Percentiles rank a stretch among this genome's conserved stretches.
phyloP scores from a whole-genome alignment of 1,284 basidiomycete species.

The Cutaneotrichosporon cyanovorans region DNA sequence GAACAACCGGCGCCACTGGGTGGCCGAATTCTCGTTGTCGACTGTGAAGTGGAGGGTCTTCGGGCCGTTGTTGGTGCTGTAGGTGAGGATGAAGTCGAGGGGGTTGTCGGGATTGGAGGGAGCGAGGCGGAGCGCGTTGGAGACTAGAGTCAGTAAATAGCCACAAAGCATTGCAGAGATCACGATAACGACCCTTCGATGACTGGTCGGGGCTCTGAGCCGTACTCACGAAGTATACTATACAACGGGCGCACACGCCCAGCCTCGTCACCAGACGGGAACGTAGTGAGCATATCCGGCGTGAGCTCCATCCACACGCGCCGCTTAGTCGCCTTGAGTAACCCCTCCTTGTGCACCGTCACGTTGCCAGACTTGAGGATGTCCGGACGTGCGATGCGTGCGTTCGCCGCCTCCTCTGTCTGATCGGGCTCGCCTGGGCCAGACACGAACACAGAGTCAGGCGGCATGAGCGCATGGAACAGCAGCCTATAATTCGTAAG shows the following conservation, averaged over 20 bases:
- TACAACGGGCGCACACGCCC: slow-evolving; percentile 54
- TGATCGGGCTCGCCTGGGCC: slow-evolving; percentile 26
- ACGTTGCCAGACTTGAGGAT: slow-evolving; percentile 55
- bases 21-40: slow-evolving; percentile 54
- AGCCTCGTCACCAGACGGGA: slow-evolving; percentile 53
- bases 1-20: slow-evolving; percentile 57
- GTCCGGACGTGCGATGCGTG: slow-evolving; percentile 13
- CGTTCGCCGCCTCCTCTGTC: slow-evolving; percentile 9
- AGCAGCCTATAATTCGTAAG: slow-evolving; percentile 59
- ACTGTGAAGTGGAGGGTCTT: slow-evolving; percentile 49
- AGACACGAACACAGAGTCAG: slow-evolving; percentile 31
- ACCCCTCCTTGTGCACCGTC: slow-evolving; percentile 48
- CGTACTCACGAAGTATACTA: slow-evolving; percentile 53
- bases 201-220: background rate
- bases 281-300: slow-evolving; percentile 57
- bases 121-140: slow-evolving; percentile 43
- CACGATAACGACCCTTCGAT: background rate
- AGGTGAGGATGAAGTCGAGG: slow-evolving; percentile 46
- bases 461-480: slow-evolving; percentile 59
- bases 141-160: slow-evolving; percentile 12
- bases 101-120: slow-evolving; percentile 51
- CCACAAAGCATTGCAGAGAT: background rate
- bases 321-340: slow-evolving; percentile 30
- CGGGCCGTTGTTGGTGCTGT: slow-evolving; percentile 34
- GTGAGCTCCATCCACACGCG: slow-evolving; percentile 57